Evolutionary conservation across 495 filamentous ascomycete species (phyloP).

Genomic region (Neurospora sp.): DNA sequence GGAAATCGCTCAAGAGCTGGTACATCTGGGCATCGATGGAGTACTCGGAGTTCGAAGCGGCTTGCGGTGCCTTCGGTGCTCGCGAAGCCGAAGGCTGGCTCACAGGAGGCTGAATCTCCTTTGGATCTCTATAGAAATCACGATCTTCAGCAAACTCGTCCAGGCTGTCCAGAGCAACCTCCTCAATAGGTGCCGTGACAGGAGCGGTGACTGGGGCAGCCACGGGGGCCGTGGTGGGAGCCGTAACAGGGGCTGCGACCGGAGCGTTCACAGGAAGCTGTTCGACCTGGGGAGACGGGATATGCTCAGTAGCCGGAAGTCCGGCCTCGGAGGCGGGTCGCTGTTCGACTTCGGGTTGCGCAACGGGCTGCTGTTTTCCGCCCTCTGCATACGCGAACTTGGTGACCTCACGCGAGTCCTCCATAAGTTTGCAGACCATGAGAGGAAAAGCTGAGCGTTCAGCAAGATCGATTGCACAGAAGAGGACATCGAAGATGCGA

Average conservation of each 20-base stretch:
- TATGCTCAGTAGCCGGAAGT: not conserved
- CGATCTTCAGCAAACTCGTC: conserved; percentile 19
- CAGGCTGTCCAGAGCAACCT: conserved; percentile 6
- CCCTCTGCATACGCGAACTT: conserved; percentile 15
- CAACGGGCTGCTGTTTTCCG: conserved; percentile 7
- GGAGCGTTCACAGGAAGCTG: not conserved
- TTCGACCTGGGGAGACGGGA: not conserved
- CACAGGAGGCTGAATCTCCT: not conserved
- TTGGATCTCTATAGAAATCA: conserved; percentile 11
- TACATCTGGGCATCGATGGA: conserved; percentile 26
- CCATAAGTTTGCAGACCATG: not conserved
- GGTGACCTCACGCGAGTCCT: conserved; percentile 7
- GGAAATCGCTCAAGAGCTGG: conserved; percentile 32
- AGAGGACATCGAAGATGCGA: conserved; percentile 12
- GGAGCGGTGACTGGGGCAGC: not conserved
- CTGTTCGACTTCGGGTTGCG: not conserved
- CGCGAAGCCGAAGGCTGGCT: not conserved
- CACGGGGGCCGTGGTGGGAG: not conserved
- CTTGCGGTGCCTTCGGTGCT: not conserved
- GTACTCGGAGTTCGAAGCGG: conserved; percentile 12
- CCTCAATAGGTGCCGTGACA: not conserved
- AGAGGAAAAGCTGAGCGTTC: conserved; percentile 16
- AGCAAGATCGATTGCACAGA: conserved; percentile 16
- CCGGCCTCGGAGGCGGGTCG: not conserved
- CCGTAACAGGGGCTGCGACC: not conserved